Evolutionary conservation across 371 early-diverging fungal genomes (phyloP), one percentile per base, ranked within the genome.

Genomic region (Amoeboaphelidium protococcarum): DNA sequence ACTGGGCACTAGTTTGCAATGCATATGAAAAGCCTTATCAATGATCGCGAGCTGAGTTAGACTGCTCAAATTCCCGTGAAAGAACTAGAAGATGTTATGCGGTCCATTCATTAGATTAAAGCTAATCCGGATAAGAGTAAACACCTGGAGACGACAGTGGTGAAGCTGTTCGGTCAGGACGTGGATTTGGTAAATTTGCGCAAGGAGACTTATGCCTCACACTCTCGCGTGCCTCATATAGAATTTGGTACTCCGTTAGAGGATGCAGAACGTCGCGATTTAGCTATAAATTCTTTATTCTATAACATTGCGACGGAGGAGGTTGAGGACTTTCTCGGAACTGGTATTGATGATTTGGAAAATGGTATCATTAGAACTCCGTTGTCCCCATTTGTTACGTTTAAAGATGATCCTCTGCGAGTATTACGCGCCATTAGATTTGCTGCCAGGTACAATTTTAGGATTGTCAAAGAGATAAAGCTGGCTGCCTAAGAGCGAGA

Each of bases 81-180:
- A 50, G 65, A 6, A 71, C 10, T 6, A 31, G 16, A 31, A 31
- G 37, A 94, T 31, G 76, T 78, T 19, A 80, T n/a, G n/a, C n/a
- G n/a, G n/a, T n/a, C n/a, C n/a, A n/a, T n/a, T n/a, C n/a, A n/a
- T n/a, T n/a, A 80, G 50, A 92, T 96, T 52, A 73, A 74, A 46
- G 65, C 72, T 49, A 98, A 98, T 61, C 98, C 97, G 2, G 92
- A 88, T 44, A 82, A 87, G 58, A 83, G 87, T 22, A 98, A 98
- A 64, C 98, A 98, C 64, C 65, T 99, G 37, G 98, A 99, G 65
- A 98, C 99, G 0, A 92, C 92, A 1, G 89, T 87, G 3, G 74
- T 82, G 26, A 71, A 69, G 23, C 60, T 97, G 2, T 71, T 80
- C 52, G 89, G 76, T 13, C 63, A 69, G 42, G 64, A 70, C 26